These are phyloP conservation scores for Polygonum maritimum DNA, from an alignment of 148 eudicot species.

Conservation along the genomic window DNA sequence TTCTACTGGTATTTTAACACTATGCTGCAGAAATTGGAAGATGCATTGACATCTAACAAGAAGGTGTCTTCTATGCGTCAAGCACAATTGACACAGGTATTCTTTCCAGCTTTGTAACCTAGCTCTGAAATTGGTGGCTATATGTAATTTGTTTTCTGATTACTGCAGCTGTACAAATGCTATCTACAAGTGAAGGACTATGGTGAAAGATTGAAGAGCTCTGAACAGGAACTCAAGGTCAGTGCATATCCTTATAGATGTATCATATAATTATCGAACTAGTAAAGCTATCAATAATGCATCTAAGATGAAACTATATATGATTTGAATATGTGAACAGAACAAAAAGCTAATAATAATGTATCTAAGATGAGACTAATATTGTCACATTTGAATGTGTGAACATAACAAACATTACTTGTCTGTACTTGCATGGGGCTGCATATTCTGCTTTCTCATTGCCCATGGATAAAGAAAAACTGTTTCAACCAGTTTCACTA, in stretches of 20 bases:
- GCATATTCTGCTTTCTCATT: neutral
- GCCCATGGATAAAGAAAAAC: too few relatives aligned
- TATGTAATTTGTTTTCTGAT: neutral
- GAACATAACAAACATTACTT: neutral
- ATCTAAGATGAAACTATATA: neutral
- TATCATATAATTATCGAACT: neutral
- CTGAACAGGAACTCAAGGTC: slow-evolving; percentile 79
- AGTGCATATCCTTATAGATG: slow-evolving; percentile 8
- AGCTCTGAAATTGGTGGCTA: neutral
- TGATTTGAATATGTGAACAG: neutral
- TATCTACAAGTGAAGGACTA: slow-evolving; percentile 52
- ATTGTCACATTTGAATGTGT: neutral
- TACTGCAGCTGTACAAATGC: slow-evolving; percentile 50
- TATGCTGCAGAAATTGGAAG: slow-evolving; percentile 12
- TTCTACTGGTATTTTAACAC: neutral
- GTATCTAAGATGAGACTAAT: neutral
- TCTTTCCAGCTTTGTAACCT: neutral
- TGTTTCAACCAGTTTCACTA: neutral
- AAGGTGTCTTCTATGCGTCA: slow-evolving; percentile 11
- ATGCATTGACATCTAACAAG: slow-evolving; percentile 13
- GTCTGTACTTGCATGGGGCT: neutral
- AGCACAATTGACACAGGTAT: slow-evolving; percentile 10
- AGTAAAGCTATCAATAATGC: neutral
- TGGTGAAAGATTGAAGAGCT: slow-evolving; percentile 53
- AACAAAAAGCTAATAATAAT: neutral